Percentiles rank a stretch among this genome's conserved stretches.
phyloP scores from a whole-genome alignment of 176 grass and related monocot species.

The Zoysia japonica region DNA sequence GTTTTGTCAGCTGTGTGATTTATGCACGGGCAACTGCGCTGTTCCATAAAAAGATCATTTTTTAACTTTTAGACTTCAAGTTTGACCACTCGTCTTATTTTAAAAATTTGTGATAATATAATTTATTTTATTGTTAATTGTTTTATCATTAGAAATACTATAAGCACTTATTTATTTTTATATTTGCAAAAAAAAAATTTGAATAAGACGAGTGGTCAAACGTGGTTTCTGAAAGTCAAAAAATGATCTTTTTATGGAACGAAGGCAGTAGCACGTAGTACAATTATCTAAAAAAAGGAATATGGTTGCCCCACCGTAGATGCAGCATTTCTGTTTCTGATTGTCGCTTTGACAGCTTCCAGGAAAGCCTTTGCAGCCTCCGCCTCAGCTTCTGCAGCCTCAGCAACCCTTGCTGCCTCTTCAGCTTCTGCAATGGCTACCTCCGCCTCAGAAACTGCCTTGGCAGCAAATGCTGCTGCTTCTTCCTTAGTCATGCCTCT shows the following conservation, averaged over 20 bases:
- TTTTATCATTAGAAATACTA: too few species aligned
- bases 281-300: conserved; percentile 19
- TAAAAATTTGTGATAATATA: too few species aligned
- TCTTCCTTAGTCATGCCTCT: conserved; percentile 63
- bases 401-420: conserved; percentile 75
- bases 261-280: background rate
- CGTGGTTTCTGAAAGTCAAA: too few species aligned
- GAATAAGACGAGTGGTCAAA: too few species aligned
- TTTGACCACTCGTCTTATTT: too few species aligned
- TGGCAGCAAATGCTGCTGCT: conserved; percentile 77
- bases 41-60: too few species aligned
- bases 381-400: conserved; percentile 69
- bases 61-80: too few species aligned
- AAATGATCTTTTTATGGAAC: too few species aligned
- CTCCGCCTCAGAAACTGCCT: conserved; percentile 90
- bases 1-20: conserved; percentile 16
- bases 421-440: conserved; percentile 67
- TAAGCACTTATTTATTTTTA: too few species aligned
- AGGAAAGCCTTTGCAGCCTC: conserved; percentile 70
- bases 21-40: background rate
- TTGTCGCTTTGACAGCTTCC: conserved; percentile 52
- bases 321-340: conserved; percentile 66
- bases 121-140: too few species aligned
- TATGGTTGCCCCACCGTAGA: conserved; percentile 43
- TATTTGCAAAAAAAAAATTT: too few species aligned